Evolutionary conservation across 75 land plant species (phyloP).

Genomic region (Pinus albicaulis): DNA sequence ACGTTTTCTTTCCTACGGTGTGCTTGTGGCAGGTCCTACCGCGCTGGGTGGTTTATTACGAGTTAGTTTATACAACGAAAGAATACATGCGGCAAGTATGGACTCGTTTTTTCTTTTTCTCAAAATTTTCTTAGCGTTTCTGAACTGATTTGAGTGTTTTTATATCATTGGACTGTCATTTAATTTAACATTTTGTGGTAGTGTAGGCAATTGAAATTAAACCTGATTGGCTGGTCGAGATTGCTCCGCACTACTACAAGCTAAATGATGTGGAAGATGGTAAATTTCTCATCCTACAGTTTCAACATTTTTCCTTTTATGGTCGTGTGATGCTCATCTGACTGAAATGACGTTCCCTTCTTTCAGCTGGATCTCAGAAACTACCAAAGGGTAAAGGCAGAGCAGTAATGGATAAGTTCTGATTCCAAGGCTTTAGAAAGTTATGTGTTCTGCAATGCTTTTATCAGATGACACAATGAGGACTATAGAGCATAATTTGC

Average conservation of each 20-base stretch:
- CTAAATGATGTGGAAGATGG: slow-evolving; percentile 92
- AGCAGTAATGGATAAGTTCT: slow-evolving; percentile 9
- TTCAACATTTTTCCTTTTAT: not conserved
- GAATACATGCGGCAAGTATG: slow-evolving; percentile 98
- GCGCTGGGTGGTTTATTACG: slow-evolving; percentile 93
- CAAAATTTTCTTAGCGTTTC: not conserved
- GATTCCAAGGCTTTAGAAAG: not conserved
- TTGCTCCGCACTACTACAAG: slow-evolving; percentile 97
- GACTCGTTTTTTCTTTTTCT: not conserved
- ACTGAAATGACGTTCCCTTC: not conserved
- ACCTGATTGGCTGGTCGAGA: slow-evolving; percentile 95
- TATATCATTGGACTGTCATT: not conserved
- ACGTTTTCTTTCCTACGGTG: slow-evolving; percentile 9
- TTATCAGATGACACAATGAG: too few relatives aligned
- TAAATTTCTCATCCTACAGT: slow-evolving; percentile 9
- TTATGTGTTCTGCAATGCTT: too few relatives aligned
- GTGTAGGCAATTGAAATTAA: slow-evolving; percentile 86
- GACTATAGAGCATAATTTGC: too few relatives aligned
- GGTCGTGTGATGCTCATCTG: not conserved
- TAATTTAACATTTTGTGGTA: not conserved
- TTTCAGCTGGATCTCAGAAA: slow-evolving; percentile 7
- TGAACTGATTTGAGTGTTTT: not conserved
- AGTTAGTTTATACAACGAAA: slow-evolving; percentile 87
- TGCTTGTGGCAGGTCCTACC: slow-evolving; percentile 57
- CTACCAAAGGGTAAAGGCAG: slow-evolving; percentile 11